phyloP scores from a whole-genome alignment of 2,329 filamentous ascomycete genomes.

The Trichoderma aggressivum region DNA sequence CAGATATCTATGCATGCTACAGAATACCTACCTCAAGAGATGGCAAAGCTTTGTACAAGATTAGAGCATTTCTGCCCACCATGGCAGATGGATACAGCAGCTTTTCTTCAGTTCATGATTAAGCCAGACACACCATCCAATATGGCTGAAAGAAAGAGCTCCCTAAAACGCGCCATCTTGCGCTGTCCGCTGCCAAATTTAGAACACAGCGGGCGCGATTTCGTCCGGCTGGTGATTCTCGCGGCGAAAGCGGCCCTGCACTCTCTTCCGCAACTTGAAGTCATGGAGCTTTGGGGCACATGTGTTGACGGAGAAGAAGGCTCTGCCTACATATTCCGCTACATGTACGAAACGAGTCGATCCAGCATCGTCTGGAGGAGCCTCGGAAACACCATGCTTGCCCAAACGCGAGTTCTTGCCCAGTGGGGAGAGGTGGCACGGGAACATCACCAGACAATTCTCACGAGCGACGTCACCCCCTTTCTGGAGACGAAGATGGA shows the following conservation, averaged over 20 bases:
- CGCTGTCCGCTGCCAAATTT: background rate
- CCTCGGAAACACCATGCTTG: background rate
- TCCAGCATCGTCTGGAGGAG: constrained; percentile 9
- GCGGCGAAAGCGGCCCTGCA: constrained; percentile 4
- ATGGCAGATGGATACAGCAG: constrained; percentile 7
- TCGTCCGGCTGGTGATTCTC: background rate
- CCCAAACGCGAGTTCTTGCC: background rate
- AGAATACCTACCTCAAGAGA: background rate
- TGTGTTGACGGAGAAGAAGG: background rate
- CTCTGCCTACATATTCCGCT: constrained; percentile 6
- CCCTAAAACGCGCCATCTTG: background rate
- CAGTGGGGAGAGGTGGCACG: constrained; percentile 1
- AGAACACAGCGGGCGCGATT: background rate
- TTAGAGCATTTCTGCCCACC: background rate
- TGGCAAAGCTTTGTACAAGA: constrained; percentile 8
- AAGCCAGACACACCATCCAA: background rate
- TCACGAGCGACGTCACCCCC: background rate
- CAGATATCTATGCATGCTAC: background rate
- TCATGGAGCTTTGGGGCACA: constrained; percentile 5
- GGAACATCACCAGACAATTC: background rate
- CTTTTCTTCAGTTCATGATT: background rate
- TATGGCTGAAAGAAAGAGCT: background rate
- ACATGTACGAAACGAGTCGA: background rate
- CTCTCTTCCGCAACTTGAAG: constrained; percentile 4
- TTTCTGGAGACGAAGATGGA: background rate